Base-by-base conservation (phyloP, 1,284 basidiomycete species). In the Cryptococcus sp. region DNA sequence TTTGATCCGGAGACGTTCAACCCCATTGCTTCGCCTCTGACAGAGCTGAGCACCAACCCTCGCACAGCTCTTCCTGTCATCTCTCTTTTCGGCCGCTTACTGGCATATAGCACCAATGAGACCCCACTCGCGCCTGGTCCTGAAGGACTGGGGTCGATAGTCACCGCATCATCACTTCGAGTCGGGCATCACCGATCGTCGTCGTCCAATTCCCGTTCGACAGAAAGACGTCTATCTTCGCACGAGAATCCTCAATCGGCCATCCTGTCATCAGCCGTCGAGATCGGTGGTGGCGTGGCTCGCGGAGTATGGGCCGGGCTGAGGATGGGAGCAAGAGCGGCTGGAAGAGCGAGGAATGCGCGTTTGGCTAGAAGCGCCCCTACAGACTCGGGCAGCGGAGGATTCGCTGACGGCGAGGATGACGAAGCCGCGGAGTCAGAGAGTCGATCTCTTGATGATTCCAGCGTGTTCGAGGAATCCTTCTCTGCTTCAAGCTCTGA, bases 291-390 rank as follows among this genome's bases (percentile, higher is more conserved):
- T 20, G 73, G 71, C 10, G 74, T 76, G 1, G 76, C 74, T 5
- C 55, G 72, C 38, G 74, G 74, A 0, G 72, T 78, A 10, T 78
- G 76, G 76, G 73, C 74, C 0, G 76, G 76, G 1, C 42, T 78
- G 22, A 75, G 73, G 58, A 69, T 69, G 61, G 74, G 76, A 19
- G 76, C 72, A 1, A 57, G 62, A 54, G 75, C 70, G 16, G 76
- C 71, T 4, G 54, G 61, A 19, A 54, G 61, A 17, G 63, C 63
- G 4, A 55, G 67, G 8, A 57, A 53, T n/a, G 63, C 62, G 6
- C 49, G 73, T 8, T 55, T 78, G 50, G 74, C 73, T 1, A 50
- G 57, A 20, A 75, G 73, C 50, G 74, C 72, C 3, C 74, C 76
- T 0, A 55, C 60, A 2, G 71, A 71, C 46, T 54, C 57, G 40